Evolutionary conservation across 1,139 yeast genomes (phyloP).

Genomic region (Suhomyces maxii): DNA sequence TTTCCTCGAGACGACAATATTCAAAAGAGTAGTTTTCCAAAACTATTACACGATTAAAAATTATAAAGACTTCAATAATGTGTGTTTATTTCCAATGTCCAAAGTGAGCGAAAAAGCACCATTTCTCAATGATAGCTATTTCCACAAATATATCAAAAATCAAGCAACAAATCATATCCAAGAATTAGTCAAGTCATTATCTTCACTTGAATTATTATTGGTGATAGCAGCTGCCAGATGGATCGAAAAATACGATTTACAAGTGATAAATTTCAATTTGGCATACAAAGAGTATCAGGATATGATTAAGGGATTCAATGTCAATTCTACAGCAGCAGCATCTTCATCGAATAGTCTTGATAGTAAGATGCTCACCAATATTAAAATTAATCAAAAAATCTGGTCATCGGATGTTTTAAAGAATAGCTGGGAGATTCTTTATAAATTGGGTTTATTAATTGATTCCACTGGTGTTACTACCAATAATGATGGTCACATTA

Average conservation of each 20-base stretch:
- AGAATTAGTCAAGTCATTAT: slow-evolving; percentile 46
- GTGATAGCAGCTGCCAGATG: slow-evolving; percentile 76
- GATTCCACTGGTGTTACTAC: slow-evolving; percentile 35
- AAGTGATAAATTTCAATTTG: slow-evolving; percentile 67
- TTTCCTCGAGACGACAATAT: slow-evolving; percentile 9
- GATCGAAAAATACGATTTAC: slow-evolving; percentile 56
- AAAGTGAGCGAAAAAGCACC: slow-evolving; percentile 28
- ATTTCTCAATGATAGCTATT: slow-evolving; percentile 32
- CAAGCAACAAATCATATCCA: slow-evolving; percentile 26
- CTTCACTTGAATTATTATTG: slow-evolving; percentile 68
- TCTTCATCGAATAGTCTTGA: slow-evolving; percentile 32
- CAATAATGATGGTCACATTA: slow-evolving; percentile 33
- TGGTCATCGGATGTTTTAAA: slow-evolving; percentile 52
- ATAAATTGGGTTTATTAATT: slow-evolving; percentile 36
- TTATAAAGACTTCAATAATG: slow-evolving; percentile 53
- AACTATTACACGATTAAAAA: slow-evolving; percentile 64
- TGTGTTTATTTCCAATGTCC: slow-evolving; percentile 49
- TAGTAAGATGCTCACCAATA: slow-evolving; percentile 27
- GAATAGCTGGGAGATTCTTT: slow-evolving; percentile 56
- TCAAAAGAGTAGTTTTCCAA: slow-evolving; percentile 29
- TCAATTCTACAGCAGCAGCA: slow-evolving; percentile 30
- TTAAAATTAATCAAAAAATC: slow-evolving; percentile 44
- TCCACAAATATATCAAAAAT: slow-evolving; percentile 23
- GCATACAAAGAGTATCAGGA: slow-evolving; percentile 74
- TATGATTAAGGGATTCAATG: slow-evolving; percentile 50